Percentiles rank a stretch among this genome's conserved stretches.
Evolutionary conservation across 106 monocot species (phyloP).

Genomic region (Allium cepa): DNA sequence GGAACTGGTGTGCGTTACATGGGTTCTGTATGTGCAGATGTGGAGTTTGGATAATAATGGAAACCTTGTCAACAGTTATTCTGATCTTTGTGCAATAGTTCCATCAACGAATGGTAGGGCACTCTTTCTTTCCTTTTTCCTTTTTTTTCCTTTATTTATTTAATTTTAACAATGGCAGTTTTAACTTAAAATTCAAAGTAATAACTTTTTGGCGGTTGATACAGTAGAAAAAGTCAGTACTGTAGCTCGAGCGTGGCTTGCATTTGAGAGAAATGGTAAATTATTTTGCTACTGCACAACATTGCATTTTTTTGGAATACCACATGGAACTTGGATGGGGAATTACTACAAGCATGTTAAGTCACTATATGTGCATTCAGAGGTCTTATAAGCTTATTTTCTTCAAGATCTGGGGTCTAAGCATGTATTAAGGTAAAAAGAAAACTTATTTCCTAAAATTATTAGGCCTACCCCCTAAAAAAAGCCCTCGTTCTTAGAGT

Average conservation of each 20-base stretch:
- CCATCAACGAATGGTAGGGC: slow-evolving; percentile 23
- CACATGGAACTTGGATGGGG: no score
- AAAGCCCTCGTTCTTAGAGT: no score
- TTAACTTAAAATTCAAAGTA: no score
- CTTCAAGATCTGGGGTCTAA: no score
- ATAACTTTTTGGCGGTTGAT: not conserved
- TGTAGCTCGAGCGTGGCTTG: slow-evolving; percentile 66
- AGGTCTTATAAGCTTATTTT: no score
- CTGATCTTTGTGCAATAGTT: slow-evolving; percentile 44
- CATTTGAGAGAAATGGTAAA: slow-evolving; percentile 73
- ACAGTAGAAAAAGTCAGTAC: not conserved
- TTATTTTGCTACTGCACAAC: not conserved
- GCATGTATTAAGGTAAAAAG: no score
- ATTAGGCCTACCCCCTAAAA: no score
- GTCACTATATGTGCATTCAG: no score
- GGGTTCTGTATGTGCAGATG: slow-evolving; percentile 29
- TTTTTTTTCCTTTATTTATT: not conserved
- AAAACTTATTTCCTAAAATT: no score
- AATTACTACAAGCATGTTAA: no score
- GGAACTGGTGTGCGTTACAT: not conserved
- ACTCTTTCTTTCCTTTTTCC: no score
- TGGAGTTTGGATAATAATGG: slow-evolving; percentile 63
- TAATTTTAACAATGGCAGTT: not conserved
- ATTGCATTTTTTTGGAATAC: no score
- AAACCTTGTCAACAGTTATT: slow-evolving; percentile 55